Conservation (phyloP, 768 basidiomycete species). For the Hysterangium stoloniferum region DNA sequence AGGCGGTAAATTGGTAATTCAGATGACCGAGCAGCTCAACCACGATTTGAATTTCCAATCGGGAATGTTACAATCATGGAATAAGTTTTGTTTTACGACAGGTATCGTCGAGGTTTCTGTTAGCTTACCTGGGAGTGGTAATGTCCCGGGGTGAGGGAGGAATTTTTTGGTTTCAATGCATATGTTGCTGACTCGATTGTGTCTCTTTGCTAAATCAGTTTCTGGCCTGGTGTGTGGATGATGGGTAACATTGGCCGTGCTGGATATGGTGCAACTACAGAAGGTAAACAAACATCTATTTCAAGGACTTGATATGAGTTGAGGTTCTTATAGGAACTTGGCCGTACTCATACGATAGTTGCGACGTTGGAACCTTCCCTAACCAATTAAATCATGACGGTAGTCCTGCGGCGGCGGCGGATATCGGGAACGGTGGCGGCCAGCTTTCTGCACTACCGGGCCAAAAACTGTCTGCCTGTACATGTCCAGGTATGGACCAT, state of each 20-base stretch:
- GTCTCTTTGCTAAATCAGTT: neutral
- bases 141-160: slow-evolving; percentile 76
- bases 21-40: slow-evolving; percentile 56
- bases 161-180: slow-evolving; percentile 37
- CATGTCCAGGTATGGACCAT: slow-evolving; percentile 79
- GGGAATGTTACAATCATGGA: slow-evolving; percentile 83
- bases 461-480: slow-evolving; percentile 82
- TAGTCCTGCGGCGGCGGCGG: slow-evolving; percentile 44
- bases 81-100: slow-evolving; percentile 91
- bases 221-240: slow-evolving; percentile 82
- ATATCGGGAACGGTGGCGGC: slow-evolving; percentile 39
- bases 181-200: slow-evolving; percentile 5
- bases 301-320: neutral
- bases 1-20: slow-evolving; percentile 74
- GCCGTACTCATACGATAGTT: slow-evolving; percentile 80
- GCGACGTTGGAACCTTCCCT: slow-evolving; percentile 81
- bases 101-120: slow-evolving; percentile 80
- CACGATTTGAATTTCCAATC: slow-evolving; percentile 73
- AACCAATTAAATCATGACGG: slow-evolving; percentile 64
- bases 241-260: slow-evolving; percentile 79
- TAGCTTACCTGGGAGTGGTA: slow-evolving; percentile 59
- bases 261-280: slow-evolving; percentile 84
- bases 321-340: slow-evolving; percentile 33
- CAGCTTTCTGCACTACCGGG: slow-evolving; percentile 76
- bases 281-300: slow-evolving; percentile 45